Base-by-base conservation (phyloP, 2,329 filamentous ascomycete genomes). In the Colletotrichum sp. region DNA sequence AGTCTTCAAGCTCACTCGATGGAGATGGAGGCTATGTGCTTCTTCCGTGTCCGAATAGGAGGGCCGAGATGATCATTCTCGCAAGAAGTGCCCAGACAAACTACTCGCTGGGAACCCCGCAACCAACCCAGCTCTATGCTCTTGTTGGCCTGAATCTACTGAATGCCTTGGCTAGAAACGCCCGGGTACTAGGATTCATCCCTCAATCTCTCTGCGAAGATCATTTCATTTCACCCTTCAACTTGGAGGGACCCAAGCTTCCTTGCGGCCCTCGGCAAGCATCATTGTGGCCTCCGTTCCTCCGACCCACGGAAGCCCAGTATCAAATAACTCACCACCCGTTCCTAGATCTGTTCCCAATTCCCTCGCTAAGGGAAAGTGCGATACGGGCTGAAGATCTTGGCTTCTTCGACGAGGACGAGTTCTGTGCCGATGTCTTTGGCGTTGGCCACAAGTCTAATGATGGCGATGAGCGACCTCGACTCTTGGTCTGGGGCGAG, bases 401-500 rank as follows among this genome's bases (percentile, higher is more conserved):
- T 18, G 69, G 61, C 5, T 52, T 65, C 26, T 52, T 71, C n/a
- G 73, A 74, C 18, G 73, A 74, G 21, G 67, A 71, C 43, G 73
- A 56, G 18, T 65, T 74, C 14, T 74, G 73, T n/a, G 16, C 16
- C 14, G 73, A 74, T 32, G 30, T 75, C 5, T 63, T 77, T 14
- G 64, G 68, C 24, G 18, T 66, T 5, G 68, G 65, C 7, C 67
- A 58, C 56, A 48, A 56, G 16, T 21, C 26, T 30, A 30, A 61
- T n/a, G 28, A 26, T 4, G 64, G 59, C 4, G 71, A 64, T 30
- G 61, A 64, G 26, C 78, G 78, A 61, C 79, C 82, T 21, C 83
- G 81, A 2, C 56, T 90, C 2, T 81, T 90, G 14, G 86, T 89
- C 2, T 90, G 88, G 89, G 86, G 87, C 1, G 85, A 88, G 5